Conservation (phyloP, 202 grass and related monocot species). For the Dendrocalamus latiflorus region DNA sequence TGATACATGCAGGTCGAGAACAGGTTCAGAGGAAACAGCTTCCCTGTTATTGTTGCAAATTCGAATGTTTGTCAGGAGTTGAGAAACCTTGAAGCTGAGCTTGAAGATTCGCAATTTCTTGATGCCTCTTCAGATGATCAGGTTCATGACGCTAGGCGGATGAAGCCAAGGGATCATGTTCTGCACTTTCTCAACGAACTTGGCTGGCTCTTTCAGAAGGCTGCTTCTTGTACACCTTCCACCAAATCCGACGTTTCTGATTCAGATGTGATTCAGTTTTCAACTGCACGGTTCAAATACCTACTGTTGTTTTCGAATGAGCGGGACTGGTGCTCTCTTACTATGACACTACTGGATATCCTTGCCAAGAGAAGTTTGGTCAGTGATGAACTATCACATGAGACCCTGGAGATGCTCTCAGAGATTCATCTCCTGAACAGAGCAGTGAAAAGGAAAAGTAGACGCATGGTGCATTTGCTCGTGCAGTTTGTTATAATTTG, state of each 20-base stretch:
- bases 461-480: constrained; percentile 77
- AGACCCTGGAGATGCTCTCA: constrained; percentile 66
- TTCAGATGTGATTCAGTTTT: constrained; percentile 55
- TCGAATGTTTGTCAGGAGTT: constrained; percentile 71
- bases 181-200: constrained; percentile 96
- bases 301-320: constrained; percentile 89
- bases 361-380: constrained; percentile 66
- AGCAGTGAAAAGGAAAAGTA: constrained; percentile 90
- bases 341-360: constrained; percentile 78
- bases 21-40: constrained; percentile 93
- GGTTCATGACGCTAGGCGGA: constrained; percentile 27
- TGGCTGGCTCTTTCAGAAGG: constrained; percentile 96
- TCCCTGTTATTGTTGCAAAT: constrained; percentile 84
- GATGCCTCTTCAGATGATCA: constrained; percentile 51
- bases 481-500: constrained; percentile 50
- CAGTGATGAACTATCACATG: constrained; percentile 54
- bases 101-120: constrained; percentile 48
- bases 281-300: constrained; percentile 64
- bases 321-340: constrained; percentile 75
- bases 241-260: constrained; percentile 21
- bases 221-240: constrained; percentile 23
- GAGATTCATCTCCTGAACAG: constrained; percentile 82
- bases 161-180: constrained; percentile 53
- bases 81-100: constrained; percentile 70
- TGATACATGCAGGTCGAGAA: constrained; percentile 72